These are phyloP conservation scores for Elaphomyces granulatus DNA, from an alignment of 495 filamentous ascomycete species.

Conservation along the genomic window DNA sequence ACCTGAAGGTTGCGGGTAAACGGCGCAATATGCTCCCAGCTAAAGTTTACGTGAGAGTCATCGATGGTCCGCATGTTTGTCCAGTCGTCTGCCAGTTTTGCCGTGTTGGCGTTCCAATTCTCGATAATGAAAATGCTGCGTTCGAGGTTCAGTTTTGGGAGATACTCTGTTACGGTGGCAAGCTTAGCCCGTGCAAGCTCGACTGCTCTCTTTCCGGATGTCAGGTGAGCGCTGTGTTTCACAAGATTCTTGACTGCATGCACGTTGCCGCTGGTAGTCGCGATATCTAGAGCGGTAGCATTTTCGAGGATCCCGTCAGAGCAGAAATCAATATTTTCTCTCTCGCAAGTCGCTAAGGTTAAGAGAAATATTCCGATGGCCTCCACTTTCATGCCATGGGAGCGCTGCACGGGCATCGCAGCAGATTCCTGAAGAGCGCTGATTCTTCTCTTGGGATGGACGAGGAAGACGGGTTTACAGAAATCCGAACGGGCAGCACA, in stretches of 20 bases:
- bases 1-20: no score
- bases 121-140: no score
- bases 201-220: no score
- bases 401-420: conserved; percentile 3
- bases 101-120: no score
- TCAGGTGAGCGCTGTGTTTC: conserved; percentile 11
- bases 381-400: conserved; percentile 15
- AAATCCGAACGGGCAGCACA: no score
- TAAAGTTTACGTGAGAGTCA: conserved; percentile 8
- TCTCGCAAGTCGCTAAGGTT: conserved; percentile 7
- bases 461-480: conserved; percentile 3
- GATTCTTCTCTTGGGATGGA: conserved; percentile 10
- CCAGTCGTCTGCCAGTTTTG: conserved; percentile 13
- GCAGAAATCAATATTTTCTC: conserved; percentile 8
- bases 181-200: conserved; percentile 2
- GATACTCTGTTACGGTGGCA: conserved; percentile 4
- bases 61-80: conserved; percentile 15
- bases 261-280: conserved; percentile 10
- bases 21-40: no score
- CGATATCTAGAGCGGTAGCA: conserved; percentile 14
- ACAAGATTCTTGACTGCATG: conserved; percentile 14
- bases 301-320: conserved; percentile 12
- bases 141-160: conserved; percentile 12
- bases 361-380: conserved; percentile 10
- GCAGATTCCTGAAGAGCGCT: conserved; percentile 13